Percentiles rank a stretch among this genome's conserved stretches.
Evolutionary conservation across 1,139 yeast species (phyloP).

Genomic region (Arxiozyma telluris): DNA sequence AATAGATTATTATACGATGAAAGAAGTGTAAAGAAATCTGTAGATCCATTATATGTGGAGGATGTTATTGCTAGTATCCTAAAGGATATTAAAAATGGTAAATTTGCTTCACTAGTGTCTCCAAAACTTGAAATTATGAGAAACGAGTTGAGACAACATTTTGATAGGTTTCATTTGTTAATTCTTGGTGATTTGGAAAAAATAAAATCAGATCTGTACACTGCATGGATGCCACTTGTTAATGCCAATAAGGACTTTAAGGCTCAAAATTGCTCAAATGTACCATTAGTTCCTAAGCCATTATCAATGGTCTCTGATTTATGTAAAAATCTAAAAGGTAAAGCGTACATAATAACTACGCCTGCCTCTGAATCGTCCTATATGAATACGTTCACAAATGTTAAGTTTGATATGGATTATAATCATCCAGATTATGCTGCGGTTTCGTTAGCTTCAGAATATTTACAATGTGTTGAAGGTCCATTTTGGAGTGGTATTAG

Average conservation of each 20-base stretch:
- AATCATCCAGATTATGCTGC: constrained; percentile 60
- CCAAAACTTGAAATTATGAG: constrained; percentile 52
- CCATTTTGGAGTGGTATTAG: constrained; percentile 96
- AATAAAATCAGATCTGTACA: constrained; percentile 20
- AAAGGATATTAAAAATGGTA: constrained; percentile 42
- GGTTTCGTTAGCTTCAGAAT: constrained; percentile 65
- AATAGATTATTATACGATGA: constrained; percentile 45
- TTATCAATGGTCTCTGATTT: constrained; percentile 45
- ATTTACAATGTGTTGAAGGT: constrained; percentile 83
- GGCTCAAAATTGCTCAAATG: neutral
- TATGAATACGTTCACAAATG: constrained; percentile 49
- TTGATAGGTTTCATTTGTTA: constrained; percentile 57
- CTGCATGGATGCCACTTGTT: constrained; percentile 48
- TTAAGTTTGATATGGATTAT: constrained; percentile 50
- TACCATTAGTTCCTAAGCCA: constrained; percentile 44
- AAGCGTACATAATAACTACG: constrained; percentile 59
- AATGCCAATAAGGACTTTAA: constrained; percentile 7
- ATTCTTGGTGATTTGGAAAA: constrained; percentile 59
- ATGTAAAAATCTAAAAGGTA: constrained; percentile 45
- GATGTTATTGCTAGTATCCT: constrained; percentile 43
- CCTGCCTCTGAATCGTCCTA: constrained; percentile 89
- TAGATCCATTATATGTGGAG: constrained; percentile 60
- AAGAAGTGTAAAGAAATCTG: constrained; percentile 57
- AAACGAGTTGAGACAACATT: constrained; percentile 42
- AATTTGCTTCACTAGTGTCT: constrained; percentile 32